Evolutionary conservation across 208 protist genomes (phyloP), one percentile per base, ranked within the genome.

Genomic region (Porcisia deanei): DNA sequence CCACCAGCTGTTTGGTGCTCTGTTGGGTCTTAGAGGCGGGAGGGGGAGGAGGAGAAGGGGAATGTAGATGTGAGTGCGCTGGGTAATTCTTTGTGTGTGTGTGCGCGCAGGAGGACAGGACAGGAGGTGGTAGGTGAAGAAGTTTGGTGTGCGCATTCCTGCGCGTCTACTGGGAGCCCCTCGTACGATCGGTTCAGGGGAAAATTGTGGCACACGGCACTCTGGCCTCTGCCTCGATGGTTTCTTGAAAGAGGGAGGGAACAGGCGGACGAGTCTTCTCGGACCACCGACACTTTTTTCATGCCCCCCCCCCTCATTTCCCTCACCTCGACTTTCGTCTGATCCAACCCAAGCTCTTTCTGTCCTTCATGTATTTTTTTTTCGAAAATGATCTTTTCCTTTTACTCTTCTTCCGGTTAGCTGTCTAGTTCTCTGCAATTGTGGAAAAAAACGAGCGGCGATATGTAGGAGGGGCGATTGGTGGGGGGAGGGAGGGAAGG

Each of bases 401-500:
- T 63, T 70, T 59, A 37, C 55, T 34, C 75, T 76, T 67, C 60
- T 69, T 59, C 69, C 49, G 73, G 73, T 65, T 73, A 14, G 54
- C 52, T 73, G 37, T 73, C 41, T 22, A 39, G 49, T 22, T 57
- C 1, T 71, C 25, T 70, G 14, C 54, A 25, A 14, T 39, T 34
- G 65, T 54, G 43, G n/a, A 34, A 70, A 30, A 30, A 30, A 30
- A 30, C 30, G 30, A 30, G 0, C 30, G 30, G 30, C 0, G 30
- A 30, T 30, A 30, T 30, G 30, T 30, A 30, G 30, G 30, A 30
- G 30, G 30, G 30, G 30, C 30, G 30, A 30, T 30, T 0, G 30
- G 30, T 30, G 30, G 30, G 30, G 60, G 60, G 54, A 6, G 25
- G 20, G 54, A 58, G 60, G 60, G 37, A n/a, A n/a, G 0, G 58